Evolutionary conservation across 306 rosid genomes (phyloP).

Genomic region (Quercus agrifolia): DNA sequence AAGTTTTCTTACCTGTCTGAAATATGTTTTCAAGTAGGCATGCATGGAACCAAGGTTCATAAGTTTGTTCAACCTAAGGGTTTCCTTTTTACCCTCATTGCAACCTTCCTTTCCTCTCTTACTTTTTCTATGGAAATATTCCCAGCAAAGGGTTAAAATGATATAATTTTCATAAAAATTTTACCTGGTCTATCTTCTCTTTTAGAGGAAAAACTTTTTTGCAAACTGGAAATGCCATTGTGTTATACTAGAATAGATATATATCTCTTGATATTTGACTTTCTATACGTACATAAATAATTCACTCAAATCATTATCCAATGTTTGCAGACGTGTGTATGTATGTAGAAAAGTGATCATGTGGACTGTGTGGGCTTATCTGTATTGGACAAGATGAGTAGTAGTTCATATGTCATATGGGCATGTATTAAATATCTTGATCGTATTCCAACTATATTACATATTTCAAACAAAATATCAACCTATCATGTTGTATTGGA

Average conservation of each 20-base stretch:
- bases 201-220: no score
- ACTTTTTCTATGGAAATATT: not conserved
- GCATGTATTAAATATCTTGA: not conserved
- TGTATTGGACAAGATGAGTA: not conserved
- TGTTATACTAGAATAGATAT: not conserved
- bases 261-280: not conserved
- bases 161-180: not conserved
- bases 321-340: not conserved
- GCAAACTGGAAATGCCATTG: not conserved
- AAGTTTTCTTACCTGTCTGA: not conserved
- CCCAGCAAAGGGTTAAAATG: not conserved
- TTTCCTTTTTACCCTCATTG: not conserved
- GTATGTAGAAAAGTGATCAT: not conserved
- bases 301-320: not conserved
- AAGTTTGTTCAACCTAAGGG: not conserved
- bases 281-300: not conserved
- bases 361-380: not conserved
- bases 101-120: not conserved
- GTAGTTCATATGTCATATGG: not conserved
- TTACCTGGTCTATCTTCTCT: no score
- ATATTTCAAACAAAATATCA: not conserved
- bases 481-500: not conserved
- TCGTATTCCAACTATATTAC: not conserved
- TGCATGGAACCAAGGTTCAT: not conserved
- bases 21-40: not conserved